Conservation (phyloP, 768 basidiomycete species). For the Hysterangium stoloniferum region DNA sequence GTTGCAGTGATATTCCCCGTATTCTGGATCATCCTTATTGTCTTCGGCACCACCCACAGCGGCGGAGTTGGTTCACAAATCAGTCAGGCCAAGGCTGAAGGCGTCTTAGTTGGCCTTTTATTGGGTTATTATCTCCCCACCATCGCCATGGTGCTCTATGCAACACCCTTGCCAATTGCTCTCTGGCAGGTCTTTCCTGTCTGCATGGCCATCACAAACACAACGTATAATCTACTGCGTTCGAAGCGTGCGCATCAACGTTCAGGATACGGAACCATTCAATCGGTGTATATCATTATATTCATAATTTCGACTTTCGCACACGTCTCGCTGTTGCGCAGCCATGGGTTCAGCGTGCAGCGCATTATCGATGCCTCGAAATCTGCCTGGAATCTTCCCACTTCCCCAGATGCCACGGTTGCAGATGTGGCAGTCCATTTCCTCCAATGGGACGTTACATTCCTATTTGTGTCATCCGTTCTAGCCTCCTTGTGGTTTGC, state of each 20-base stretch:
- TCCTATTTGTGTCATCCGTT: slow-evolving; percentile 5
- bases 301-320: neutral
- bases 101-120: neutral
- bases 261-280: slow-evolving; percentile 5
- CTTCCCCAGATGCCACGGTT: slow-evolving; percentile 3
- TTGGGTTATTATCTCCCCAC: slow-evolving; percentile 9
- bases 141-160: neutral
- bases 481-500: slow-evolving; percentile 6
- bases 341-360: neutral
- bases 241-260: neutral
- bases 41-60: neutral
- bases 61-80: neutral
- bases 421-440: neutral
- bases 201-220: neutral
- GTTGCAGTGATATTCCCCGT: slow-evolving; percentile 3
- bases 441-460: slow-evolving; percentile 9
- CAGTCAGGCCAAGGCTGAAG: slow-evolving; percentile 4
- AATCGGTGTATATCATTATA: neutral
- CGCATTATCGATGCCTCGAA: neutral
- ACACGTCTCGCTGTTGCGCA: neutral
- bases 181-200: slow-evolving; percentile 11
- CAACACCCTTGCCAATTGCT: neutral
- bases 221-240: neutral
- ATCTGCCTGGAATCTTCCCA: neutral
- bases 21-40: slow-evolving; percentile 6